phyloP scores from a whole-genome alignment of 768 basidiomycete genomes.

The Mycena pura region DNA sequence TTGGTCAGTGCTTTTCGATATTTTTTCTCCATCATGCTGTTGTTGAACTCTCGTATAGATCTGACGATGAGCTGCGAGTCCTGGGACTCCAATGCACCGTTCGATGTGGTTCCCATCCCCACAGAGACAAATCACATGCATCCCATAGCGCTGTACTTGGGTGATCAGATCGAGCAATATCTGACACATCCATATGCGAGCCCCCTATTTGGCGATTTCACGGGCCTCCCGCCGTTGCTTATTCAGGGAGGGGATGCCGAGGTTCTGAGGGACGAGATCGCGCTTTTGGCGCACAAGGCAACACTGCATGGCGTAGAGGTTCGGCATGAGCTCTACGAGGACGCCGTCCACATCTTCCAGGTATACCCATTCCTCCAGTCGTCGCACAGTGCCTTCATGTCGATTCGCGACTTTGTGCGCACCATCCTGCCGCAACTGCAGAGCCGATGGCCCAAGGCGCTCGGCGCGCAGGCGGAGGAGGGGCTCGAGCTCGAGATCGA shows the following conservation, averaged over 20 bases:
- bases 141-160: constrained; percentile 93
- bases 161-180: constrained; percentile 78
- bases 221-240: constrained; percentile 86
- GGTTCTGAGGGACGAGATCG: constrained; percentile 93
- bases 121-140: constrained; percentile 84
- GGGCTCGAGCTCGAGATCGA: constrained; percentile 74
- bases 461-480: constrained; percentile 62
- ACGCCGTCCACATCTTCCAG: constrained; percentile 93
- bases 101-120: constrained; percentile 81
- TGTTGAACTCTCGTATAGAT: constrained; percentile 51
- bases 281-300: constrained; percentile 93
- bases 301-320: constrained; percentile 85
- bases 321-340: constrained; percentile 88
- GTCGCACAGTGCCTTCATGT: constrained; percentile 68
- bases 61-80: constrained; percentile 97
- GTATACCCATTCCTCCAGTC: constrained; percentile 80
- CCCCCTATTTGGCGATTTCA: constrained; percentile 90
- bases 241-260: constrained; percentile 95
- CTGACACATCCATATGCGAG: constrained; percentile 97
- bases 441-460: constrained; percentile 54
- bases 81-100: constrained; percentile 95
- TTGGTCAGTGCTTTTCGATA: constrained; percentile 63
- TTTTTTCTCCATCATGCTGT: constrained; percentile 3
- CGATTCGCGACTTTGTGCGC: constrained; percentile 74
- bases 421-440: constrained; percentile 62